phyloP scores from a whole-genome alignment of 2,329 filamentous ascomycete species.

The Sclerotinia trifoliorum region DNA sequence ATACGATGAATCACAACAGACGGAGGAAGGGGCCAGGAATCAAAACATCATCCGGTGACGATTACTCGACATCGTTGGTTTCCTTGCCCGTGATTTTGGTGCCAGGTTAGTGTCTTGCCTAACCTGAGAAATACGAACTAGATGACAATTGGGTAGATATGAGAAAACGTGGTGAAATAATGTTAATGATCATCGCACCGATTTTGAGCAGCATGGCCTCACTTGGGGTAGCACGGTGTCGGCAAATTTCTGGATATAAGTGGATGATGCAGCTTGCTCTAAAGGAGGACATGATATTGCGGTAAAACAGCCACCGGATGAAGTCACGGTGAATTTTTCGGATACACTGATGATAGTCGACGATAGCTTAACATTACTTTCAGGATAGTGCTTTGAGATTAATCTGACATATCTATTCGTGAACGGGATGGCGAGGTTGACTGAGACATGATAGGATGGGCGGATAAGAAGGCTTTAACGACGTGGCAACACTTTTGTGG shows the following conservation, averaged over 20 bases:
- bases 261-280: slow-evolving; percentile 7
- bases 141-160: not conserved
- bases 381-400: not conserved
- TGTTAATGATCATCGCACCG: not conserved
- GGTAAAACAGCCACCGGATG: not conserved
- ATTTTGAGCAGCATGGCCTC: slow-evolving; percentile 2
- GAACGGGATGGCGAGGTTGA: not conserved
- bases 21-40: slow-evolving; percentile 8
- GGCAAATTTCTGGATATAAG: not conserved
- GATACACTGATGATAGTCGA: not conserved
- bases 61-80: not conserved
- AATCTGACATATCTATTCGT: slow-evolving; percentile 8
- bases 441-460: not conserved
- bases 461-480: not conserved
- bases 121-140: not conserved
- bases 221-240: not conserved
- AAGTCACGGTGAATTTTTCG: slow-evolving; percentile 7
- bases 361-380: not conserved
- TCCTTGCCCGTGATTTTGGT: not conserved
- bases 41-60: not conserved
- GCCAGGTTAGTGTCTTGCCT: not conserved
- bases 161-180: not conserved
- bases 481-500: slow-evolving; percentile 13
- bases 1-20: not conserved
- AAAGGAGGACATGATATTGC: not conserved